Conservation (phyloP, 768 basidiomycete species). For the Lactarius tabidus region DNA sequence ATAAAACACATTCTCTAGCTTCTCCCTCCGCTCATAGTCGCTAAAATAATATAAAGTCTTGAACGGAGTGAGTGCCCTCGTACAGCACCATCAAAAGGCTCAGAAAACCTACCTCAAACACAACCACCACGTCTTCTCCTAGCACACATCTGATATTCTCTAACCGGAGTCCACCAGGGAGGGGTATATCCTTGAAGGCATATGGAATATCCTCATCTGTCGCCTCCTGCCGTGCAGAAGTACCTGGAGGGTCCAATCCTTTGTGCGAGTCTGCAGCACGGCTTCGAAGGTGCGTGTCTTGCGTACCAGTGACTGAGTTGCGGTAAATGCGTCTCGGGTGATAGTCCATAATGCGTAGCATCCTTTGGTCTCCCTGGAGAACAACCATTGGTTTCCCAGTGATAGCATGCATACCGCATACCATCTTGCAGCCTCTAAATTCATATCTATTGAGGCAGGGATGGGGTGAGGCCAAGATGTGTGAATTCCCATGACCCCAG, state of each 20-base stretch:
- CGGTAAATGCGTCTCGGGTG: constrained; percentile 1
- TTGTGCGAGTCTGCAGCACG: not conserved
- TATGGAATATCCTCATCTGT: not conserved
- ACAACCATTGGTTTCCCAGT: not conserved
- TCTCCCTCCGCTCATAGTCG: not conserved
- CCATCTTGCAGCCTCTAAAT: not conserved
- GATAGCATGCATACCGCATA: constrained; percentile 7
- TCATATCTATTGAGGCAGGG: not conserved
- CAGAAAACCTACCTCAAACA: constrained; percentile 2
- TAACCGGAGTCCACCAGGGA: not conserved
- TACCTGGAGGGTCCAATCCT: not conserved
- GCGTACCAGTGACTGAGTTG: no score
- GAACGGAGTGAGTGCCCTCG: not conserved
- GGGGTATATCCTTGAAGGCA: constrained; percentile 3
- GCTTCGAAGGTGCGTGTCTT: not conserved
- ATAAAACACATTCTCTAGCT: constrained; percentile 2
- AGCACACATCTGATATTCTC: not conserved
- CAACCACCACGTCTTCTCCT: constrained; percentile 7
- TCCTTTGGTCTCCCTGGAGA: not conserved
- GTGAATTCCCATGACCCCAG: not conserved
- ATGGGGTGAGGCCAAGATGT: not conserved
- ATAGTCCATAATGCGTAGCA: constrained; percentile 5
- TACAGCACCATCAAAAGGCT: not conserved
- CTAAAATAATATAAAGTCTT: not conserved
- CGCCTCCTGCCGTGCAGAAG: not conserved